phyloP scores from a whole-genome alignment of 2,329 filamentous ascomycete genomes.

The Knufia petricola region DNA sequence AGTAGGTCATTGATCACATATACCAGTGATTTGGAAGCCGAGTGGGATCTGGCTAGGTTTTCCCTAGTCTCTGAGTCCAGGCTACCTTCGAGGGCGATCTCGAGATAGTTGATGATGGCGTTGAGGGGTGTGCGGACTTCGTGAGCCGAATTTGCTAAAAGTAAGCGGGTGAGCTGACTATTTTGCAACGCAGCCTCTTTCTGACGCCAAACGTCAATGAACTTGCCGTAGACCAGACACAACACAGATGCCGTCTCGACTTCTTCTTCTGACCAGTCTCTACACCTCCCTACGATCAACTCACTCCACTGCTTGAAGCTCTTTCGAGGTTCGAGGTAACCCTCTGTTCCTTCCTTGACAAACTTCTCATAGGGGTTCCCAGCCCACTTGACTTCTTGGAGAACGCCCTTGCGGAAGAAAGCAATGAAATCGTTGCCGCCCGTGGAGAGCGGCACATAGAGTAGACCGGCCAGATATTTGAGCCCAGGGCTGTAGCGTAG shows the following conservation, averaged over 20 bases:
- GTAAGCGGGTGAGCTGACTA: constrained; percentile 66
- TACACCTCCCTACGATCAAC: constrained; percentile 68
- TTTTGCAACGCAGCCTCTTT: constrained; percentile 77
- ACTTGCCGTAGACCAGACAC: constrained; percentile 78
- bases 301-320: constrained; percentile 77
- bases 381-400: constrained; percentile 72
- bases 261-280: constrained; percentile 83
- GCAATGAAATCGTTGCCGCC: constrained; percentile 78
- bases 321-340: constrained; percentile 66
- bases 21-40: constrained; percentile 82
- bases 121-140: constrained; percentile 86
- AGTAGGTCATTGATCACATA: constrained; percentile 90
- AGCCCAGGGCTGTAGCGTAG: constrained; percentile 72
- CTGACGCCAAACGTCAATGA: constrained; percentile 87
- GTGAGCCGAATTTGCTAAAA: constrained; percentile 81
- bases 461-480: constrained; percentile 62
- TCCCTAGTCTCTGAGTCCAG: constrained; percentile 76
- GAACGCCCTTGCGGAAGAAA: constrained; percentile 72
- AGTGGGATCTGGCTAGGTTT: constrained; percentile 74
- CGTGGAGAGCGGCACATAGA: constrained; percentile 71
- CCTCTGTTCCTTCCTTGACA: constrained; percentile 60
- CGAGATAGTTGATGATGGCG: constrained; percentile 88
- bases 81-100: constrained; percentile 74
- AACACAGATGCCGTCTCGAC: constrained; percentile 80
- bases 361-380: constrained; percentile 78